A percentile compares a stretch with the other conserved stretches of the same genome.
Conservation (phyloP, 768 basidiomycete genomes). For the Mycena filopes region DNA sequence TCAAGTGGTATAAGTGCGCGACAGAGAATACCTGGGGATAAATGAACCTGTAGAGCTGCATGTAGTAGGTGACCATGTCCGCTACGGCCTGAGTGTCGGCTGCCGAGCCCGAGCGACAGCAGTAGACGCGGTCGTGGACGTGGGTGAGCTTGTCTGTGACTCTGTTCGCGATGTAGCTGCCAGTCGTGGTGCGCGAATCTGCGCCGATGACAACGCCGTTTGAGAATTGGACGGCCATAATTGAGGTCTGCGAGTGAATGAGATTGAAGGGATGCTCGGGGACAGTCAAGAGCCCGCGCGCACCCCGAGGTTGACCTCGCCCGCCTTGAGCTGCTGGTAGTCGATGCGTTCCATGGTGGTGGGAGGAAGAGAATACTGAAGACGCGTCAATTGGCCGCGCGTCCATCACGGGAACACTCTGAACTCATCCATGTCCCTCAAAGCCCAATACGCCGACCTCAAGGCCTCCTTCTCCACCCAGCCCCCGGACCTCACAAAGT, state of each 20-base stretch:
- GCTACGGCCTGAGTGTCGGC: slow-evolving; percentile 98
- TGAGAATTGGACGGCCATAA: slow-evolving; percentile 98
- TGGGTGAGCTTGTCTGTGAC: slow-evolving; percentile 98
- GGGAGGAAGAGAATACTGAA: slow-evolving; percentile 38
- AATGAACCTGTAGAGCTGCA: slow-evolving; percentile 76
- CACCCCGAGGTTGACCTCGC: slow-evolving; percentile 98
- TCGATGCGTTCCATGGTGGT: slow-evolving; percentile 75
- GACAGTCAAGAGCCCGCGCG: slow-evolving; percentile 43
- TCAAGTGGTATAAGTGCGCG: slow-evolving; percentile 21
- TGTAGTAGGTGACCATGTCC: slow-evolving; percentile 85
- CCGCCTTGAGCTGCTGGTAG: slow-evolving; percentile 87
- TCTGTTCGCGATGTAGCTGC: slow-evolving; percentile 97
- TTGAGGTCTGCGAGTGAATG: slow-evolving; percentile 88
- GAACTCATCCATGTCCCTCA: slow-evolving; percentile 52
- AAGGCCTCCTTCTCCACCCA: slow-evolving; percentile 71
- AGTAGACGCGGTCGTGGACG: slow-evolving; percentile 98
- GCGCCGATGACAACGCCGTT: slow-evolving; percentile 96
- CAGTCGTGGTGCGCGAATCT: slow-evolving; percentile 96
- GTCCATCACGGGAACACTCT: too few relatives aligned
- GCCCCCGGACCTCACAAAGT: slow-evolving; percentile 76
- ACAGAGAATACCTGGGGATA: not conserved
- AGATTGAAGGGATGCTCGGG: slow-evolving; percentile 4
- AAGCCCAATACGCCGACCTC: slow-evolving; percentile 72
- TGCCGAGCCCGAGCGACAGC: slow-evolving; percentile 97
- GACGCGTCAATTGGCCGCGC: slow-evolving; percentile 50